phyloP scores from a whole-genome alignment of 179 eudicot species.

The Drosera spatulata region DNA sequence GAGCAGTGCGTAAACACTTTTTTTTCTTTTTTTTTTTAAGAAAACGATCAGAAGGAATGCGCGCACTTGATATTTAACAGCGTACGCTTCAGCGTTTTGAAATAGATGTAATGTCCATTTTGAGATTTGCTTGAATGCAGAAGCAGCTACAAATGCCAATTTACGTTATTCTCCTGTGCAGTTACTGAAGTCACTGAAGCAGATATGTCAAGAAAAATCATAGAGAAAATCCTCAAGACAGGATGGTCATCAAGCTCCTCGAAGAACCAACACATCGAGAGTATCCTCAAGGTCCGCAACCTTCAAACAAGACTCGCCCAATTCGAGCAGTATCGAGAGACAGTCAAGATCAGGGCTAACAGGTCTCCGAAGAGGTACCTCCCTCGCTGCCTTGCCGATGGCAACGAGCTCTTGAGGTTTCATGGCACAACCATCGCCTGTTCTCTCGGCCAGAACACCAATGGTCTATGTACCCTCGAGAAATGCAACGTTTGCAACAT shows the following conservation, averaged over 20 bases:
- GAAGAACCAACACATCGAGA: slow-evolving; percentile 18
- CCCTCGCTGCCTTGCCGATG: slow-evolving; percentile 76
- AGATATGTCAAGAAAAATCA: slow-evolving; percentile 53
- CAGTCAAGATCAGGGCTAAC: slow-evolving; percentile 53
- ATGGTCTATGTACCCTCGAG: slow-evolving; percentile 39
- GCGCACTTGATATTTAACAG: too few species aligned
- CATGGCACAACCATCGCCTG: slow-evolving; percentile 55
- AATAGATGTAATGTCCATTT: not conserved
- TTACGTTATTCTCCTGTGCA: slow-evolving; percentile 9
- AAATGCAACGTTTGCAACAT: slow-evolving; percentile 46
- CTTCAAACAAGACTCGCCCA: slow-evolving; percentile 53
- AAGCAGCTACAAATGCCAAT: not conserved
- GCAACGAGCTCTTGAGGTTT: slow-evolving; percentile 73
- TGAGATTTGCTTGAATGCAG: too few species aligned
- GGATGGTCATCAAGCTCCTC: slow-evolving; percentile 24
- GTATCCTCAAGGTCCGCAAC: slow-evolving; percentile 62
- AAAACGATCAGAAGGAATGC: too few species aligned
- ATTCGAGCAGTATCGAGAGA: slow-evolving; percentile 65
- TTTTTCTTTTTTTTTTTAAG: too few species aligned
- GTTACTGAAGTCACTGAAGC: slow-evolving; percentile 61
- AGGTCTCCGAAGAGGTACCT: slow-evolving; percentile 44
- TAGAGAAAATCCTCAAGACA: slow-evolving; percentile 51
- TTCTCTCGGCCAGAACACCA: slow-evolving; percentile 38
- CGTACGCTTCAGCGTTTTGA: too few species aligned
- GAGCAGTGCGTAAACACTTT: too few species aligned